A percentile compares a stretch with the other conserved stretches of the same genome.
Conservation (phyloP, 1,284 basidiomycete species). For the Neolentinus lepideus region DNA sequence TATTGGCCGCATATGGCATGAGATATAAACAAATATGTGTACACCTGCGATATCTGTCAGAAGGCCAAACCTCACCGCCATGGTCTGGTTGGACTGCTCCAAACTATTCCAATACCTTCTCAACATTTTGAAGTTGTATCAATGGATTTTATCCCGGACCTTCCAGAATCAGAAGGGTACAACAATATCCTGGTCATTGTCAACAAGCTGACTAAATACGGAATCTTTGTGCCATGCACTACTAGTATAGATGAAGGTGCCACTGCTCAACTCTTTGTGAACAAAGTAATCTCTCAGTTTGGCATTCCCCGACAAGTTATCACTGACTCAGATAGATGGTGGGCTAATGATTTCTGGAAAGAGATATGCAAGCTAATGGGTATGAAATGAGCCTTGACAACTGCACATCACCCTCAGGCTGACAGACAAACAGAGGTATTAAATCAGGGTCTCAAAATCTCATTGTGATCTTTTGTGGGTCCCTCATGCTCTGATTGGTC, state of each 20-base stretch:
- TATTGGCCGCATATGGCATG: slow-evolving; percentile 26
- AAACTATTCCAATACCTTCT: slow-evolving; percentile 28
- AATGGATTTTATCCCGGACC: slow-evolving; percentile 36
- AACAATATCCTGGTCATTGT: slow-evolving; percentile 23
- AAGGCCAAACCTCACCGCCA: slow-evolving; percentile 25
- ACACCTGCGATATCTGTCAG: slow-evolving; percentile 30
- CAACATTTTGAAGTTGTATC: slow-evolving; percentile 32
- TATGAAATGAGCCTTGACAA: too few species aligned
- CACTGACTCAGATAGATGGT: slow-evolving; percentile 10
- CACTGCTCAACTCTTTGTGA: slow-evolving; percentile 15
- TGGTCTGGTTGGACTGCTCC: slow-evolving; percentile 24
- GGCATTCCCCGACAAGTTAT: slow-evolving; percentile 13
- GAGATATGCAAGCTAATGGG: too few species aligned
- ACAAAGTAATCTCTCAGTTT: slow-evolving; percentile 12
- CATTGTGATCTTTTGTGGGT: too few species aligned
- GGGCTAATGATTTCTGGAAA: slow-evolving; percentile 4
- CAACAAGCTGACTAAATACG: slow-evolving; percentile 32
- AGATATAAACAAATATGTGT: slow-evolving; percentile 19
- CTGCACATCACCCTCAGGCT: too few species aligned
- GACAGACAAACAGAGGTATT: too few species aligned
- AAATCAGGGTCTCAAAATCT: too few species aligned
- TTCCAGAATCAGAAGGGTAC: slow-evolving; percentile 27
- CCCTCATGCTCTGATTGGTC: slow-evolving; percentile 6
- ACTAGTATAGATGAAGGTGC: slow-evolving; percentile 14
- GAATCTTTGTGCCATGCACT: slow-evolving; percentile 26